Evolutionary conservation across 2,329 filamentous ascomycete genomes (phyloP), one percentile per base, ranked within the genome.

Genomic region (Arthrobotrys megalospora): DNA sequence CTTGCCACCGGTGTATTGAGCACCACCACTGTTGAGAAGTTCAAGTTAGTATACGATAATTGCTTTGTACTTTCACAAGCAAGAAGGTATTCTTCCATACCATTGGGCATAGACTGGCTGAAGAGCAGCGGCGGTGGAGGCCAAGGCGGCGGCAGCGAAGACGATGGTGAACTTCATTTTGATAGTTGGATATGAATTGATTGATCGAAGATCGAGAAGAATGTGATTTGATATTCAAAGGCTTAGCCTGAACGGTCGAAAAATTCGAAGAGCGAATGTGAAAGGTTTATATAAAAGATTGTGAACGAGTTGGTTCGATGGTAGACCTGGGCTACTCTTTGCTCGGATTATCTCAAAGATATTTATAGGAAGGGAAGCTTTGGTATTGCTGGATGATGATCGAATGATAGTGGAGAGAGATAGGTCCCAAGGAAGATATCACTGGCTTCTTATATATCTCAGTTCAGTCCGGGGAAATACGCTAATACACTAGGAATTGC

Each of bases 101-200:
- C 73, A 77, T 63, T 67, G 73, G 14, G 58, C 41, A 32, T 71
- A 77, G 24, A 67, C 34, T 50, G 50, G 73, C 41, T 19, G n/a
- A n/a, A 41, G 21, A 32, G 67, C 75, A 1, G 52, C 32, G 34
- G 47, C 45, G 21, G n/a, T 16, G 19, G 67, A 63, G 52, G 65
- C 67, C 19, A 78, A 21, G 32, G 45, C 21, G 38, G 67, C 43
- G 43, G 41, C 16, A 24, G 45, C 36, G 62, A 48, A 19, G 53
- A 67, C 38, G 19, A 58, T 19, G 36, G 43, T 50, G 75, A 71
- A 67, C 63, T 78, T 67, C 75, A 78, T 78, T 67, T 78, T 78
- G 67, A 72, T 28, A 21, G 34, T 16, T 60, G 21, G 38, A 19
- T 72, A 38, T 32, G 52, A 48, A 24, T 38, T 21, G 34, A 48